Evolutionary conservation across 2,329 filamentous ascomycete genomes (phyloP), one percentile per base, ranked within the genome.

Genomic region (Neopestalotiopsis clavispora): DNA sequence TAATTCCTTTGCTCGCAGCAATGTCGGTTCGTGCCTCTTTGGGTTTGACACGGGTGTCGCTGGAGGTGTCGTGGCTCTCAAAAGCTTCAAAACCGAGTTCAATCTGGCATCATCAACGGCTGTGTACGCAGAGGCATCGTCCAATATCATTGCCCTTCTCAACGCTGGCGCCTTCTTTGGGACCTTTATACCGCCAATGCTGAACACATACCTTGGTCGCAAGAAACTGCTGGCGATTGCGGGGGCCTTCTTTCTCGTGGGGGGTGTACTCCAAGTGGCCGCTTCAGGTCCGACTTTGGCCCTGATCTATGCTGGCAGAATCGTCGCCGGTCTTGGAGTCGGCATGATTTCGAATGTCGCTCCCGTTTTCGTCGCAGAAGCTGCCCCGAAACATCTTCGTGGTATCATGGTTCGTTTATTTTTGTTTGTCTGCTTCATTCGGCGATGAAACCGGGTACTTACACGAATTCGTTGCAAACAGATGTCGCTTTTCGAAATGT

Each of bases 331-430:
- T 1, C 61, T 80, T 34, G 78, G 78, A 1, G 71, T 79, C 42
- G 78, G 78, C 1, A 70, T 70, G 14, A 74, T 77, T 3, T 78
- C 77, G 13, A 80, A 81, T 7, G 78, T 81, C 1, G 78, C 82
- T 0, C 81, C 82, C 0, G 81, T 83, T 78, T 82, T 78, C 69
- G 78, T 75, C 30, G 71, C 69, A 12, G 78, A 79, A 69, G 79
- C 42, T 14, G 62, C 62, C 23, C 42, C 62, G 28, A 65, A 65
- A 42, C 62, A 65, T 49, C 42, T 49, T 3, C 62, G 42, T 5
- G 62, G 62, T 13, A 52, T 65, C 23, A 65, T 65, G 62, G 62
- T 65, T 23, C 10, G 62, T 63, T 23, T 2, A 23, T 9, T 20
- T 23, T 52, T 23, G 17, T 9, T 52, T n/a, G n/a, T n/a, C 9